Evolutionary conservation across 2,329 filamentous ascomycete species (phyloP), one percentile per base, ranked within the genome.

Genomic region (Zasmidium cellare): DNA sequence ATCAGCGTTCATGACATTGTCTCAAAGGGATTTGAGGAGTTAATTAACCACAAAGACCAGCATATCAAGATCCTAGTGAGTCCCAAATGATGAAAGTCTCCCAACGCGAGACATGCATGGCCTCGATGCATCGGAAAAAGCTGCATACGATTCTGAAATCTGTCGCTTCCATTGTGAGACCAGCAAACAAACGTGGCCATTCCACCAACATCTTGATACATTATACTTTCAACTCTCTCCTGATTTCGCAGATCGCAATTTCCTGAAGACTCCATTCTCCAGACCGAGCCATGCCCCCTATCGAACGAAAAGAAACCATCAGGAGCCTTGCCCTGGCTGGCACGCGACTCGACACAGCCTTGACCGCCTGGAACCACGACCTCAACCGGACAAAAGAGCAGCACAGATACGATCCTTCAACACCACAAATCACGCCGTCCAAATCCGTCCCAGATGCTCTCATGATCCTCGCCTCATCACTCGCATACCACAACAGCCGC

Each of bases 21-120:
- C 5, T 46, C 55, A 46, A 58, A 63, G 19, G 61, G 61, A 1
- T 59, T 63, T 19, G 45, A 59, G 31, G 59, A 63, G 31, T 38
- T 63, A 18, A 45, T 63, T 20, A 51, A 57, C 19, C 54, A 57
- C 2, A 61, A 61, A 48, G 61, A 63, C 12, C 50, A 56, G 14
- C 61, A 61, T 44, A 57, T 63, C 49, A 63, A 63, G 52, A 63
- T 63, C 19, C 35, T 63, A 24, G 61, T 61, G 22, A 55, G 31
- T 24, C 61, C 61, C 2, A 61, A 28, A 22, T 45, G n/a, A n/a
- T n/a, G 49, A 35, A 6, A 28, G 6, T 28, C 11, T 11, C 25
- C 6, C 25, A 28, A 28, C 11, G 25, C 11, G 25, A 28, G 25
- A 28, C 25, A 28, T 28, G 25, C 5, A 28, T 28, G 25, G 25